These are phyloP conservation scores for Tylopilus plumbeoviolaceoides DNA, from an alignment of 768 basidiomycete genomes.

Conservation along the genomic window DNA sequence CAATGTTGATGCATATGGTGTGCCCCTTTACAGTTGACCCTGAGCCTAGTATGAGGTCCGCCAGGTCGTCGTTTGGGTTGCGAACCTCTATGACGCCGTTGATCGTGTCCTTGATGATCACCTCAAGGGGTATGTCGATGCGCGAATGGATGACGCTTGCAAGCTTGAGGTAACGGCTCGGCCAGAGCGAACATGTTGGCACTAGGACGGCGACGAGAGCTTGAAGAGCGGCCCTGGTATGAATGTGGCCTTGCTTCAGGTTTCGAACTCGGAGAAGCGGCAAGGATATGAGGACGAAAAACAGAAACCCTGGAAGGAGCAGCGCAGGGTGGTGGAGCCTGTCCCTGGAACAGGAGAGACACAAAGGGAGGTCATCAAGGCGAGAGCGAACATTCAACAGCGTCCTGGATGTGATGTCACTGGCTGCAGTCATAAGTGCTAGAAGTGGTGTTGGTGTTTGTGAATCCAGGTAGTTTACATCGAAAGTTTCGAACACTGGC, in stretches of 20 bases:
- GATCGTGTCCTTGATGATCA: slow-evolving; percentile 35
- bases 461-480: too few species aligned
- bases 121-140: slow-evolving; percentile 32
- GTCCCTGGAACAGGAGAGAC: background rate
- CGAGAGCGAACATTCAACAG: background rate
- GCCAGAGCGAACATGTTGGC: slow-evolving; percentile 45
- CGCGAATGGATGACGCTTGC: slow-evolving; percentile 23
- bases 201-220: slow-evolving; percentile 40
- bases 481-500: too few species aligned
- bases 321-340: background rate
- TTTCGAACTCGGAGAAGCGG: slow-evolving; percentile 6
- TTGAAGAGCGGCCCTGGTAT: slow-evolving; percentile 26
- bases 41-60: slow-evolving; percentile 34
- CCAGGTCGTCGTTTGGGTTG: slow-evolving; percentile 35
- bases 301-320: slow-evolving; percentile 4
- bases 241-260: slow-evolving; percentile 5
- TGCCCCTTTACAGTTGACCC: slow-evolving; percentile 36
- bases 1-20: slow-evolving; percentile 32
- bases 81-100: slow-evolving; percentile 44
- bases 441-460: background rate
- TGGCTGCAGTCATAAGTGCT: slow-evolving; percentile 4
- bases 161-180: slow-evolving; percentile 33
- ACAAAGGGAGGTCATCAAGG: background rate
- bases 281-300: slow-evolving; percentile 9
- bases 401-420: slow-evolving; percentile 3